Evolutionary conservation across 2,329 filamentous ascomycete genomes (phyloP).

Genomic region (Penicillium sp.): DNA sequence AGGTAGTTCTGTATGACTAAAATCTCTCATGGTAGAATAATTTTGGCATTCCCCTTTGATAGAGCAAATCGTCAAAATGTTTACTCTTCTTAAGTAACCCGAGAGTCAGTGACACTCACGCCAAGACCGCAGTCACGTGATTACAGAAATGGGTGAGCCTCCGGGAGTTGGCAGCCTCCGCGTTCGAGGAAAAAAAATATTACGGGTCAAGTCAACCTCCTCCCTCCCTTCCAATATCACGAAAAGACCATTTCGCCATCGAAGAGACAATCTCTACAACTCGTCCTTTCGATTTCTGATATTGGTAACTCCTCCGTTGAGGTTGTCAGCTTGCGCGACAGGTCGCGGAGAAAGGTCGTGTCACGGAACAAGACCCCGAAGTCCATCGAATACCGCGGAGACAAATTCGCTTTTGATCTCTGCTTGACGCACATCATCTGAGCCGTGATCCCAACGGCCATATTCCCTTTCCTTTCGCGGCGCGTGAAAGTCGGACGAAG

Average conservation of each 20-base stretch:
- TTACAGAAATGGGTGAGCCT: not conserved
- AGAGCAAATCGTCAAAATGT: too few relatives aligned
- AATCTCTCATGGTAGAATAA: not conserved
- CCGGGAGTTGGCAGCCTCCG: not conserved
- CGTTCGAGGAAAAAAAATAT: constrained; percentile 7
- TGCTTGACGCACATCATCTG: not conserved
- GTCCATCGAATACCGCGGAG: constrained; percentile 8
- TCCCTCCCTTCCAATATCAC: not conserved
- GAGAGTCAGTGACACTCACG: not conserved
- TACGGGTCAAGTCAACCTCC: not conserved
- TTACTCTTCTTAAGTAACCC: too few relatives aligned
- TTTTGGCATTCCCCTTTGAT: too few relatives aligned
- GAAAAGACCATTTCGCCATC: not conserved
- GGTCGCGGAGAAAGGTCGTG: constrained; percentile 24
- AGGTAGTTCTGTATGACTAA: too few relatives aligned
- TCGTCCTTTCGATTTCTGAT: not conserved
- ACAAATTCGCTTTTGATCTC: constrained; percentile 13
- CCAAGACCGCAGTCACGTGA: constrained; percentile 3
- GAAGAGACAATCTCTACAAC: not conserved
- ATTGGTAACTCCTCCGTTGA: constrained; percentile 1
- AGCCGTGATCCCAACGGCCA: not conserved
- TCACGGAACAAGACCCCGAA: constrained; percentile 17
- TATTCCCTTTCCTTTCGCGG: not conserved
- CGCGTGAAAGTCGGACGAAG: not conserved
- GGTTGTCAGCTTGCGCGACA: constrained; percentile 22